Conservation (phyloP, 2,329 filamentous ascomycete species). For the Fusarium sterilihyphosum region DNA sequence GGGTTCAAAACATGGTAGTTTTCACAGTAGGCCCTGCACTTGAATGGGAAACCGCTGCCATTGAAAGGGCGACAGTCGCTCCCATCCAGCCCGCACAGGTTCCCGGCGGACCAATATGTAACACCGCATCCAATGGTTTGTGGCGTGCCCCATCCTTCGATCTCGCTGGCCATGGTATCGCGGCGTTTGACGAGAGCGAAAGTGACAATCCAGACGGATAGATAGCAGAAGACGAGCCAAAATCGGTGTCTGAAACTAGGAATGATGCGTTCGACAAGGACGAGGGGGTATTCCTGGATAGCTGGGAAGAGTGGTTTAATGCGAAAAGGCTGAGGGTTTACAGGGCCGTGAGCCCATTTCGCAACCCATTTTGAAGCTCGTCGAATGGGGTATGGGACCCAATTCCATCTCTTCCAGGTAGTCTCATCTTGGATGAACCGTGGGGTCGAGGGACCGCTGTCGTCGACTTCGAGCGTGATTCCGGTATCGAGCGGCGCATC, state of each 20-base stretch:
- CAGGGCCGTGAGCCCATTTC: constrained; percentile 66
- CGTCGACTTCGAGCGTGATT: constrained; percentile 57
- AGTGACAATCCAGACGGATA: constrained; percentile 73
- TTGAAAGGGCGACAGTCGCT: constrained; percentile 79
- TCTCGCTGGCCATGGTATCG: constrained; percentile 67
- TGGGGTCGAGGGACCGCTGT: constrained; percentile 59
- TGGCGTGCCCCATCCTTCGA: constrained; percentile 74
- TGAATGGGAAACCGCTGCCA: constrained; percentile 75
- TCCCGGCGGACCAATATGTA: constrained; percentile 76
- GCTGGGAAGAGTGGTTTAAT: constrained; percentile 71
- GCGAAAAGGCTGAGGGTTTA: constrained; percentile 56
- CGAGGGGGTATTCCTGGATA: constrained; percentile 74
- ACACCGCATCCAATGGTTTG: constrained; percentile 72
- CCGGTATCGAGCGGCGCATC: constrained; percentile 55
- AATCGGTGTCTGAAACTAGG: constrained; percentile 68
- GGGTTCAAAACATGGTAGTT: constrained; percentile 74
- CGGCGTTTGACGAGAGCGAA: constrained; percentile 76
- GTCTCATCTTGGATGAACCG: constrained; percentile 68
- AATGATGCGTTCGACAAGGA: constrained; percentile 69
- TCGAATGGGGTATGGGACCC: constrained; percentile 67
- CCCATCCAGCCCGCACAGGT: constrained; percentile 79
- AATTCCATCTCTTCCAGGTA: constrained; percentile 60
- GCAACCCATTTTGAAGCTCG: constrained; percentile 54
- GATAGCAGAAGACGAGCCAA: constrained; percentile 67
- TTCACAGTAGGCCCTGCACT: constrained; percentile 78